Percentiles rank a stretch among this genome's conserved stretches.
Conservation (phyloP, 2,329 filamentous ascomycete genomes). For the Ophiobolus disseminans region DNA sequence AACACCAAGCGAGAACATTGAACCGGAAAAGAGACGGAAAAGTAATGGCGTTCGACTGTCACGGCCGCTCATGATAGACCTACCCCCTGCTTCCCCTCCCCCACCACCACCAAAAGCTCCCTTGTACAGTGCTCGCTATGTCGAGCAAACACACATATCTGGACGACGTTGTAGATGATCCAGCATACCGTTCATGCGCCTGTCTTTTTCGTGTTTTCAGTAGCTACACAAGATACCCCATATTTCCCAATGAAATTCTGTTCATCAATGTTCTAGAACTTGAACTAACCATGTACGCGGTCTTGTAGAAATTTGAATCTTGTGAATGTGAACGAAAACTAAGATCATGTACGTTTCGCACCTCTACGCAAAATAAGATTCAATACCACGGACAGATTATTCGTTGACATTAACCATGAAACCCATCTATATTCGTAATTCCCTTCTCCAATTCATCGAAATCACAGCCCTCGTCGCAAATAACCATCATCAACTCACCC, state of each 20-base stretch:
- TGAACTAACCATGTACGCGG: too few species aligned
- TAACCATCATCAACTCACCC: too few species aligned
- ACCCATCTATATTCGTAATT: too few species aligned
- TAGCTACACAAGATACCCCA: slow-evolving; percentile 41
- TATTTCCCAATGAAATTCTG: slow-evolving; percentile 31
- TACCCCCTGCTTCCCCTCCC: slow-evolving; percentile 9
- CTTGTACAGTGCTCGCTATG: slow-evolving; percentile 36
- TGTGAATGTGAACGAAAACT: too few species aligned
- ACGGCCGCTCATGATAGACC: slow-evolving; percentile 2
- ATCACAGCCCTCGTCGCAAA: too few species aligned
- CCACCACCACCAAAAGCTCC: slow-evolving; percentile 18
- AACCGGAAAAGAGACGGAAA: slow-evolving; percentile 32
- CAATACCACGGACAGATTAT: too few species aligned
- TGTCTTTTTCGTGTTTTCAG: slow-evolving; percentile 17
- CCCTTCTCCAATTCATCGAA: too few species aligned
- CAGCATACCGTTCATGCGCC: slow-evolving; percentile 7
- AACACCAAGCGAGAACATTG: slow-evolving; percentile 26
- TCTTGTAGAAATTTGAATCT: too few species aligned
- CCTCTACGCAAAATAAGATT: too few species aligned
- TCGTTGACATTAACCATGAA: too few species aligned
- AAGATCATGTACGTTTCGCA: too few species aligned
- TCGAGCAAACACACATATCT: slow-evolving; percentile 21
- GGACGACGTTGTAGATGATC: slow-evolving; percentile 3
- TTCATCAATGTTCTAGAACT: background rate
- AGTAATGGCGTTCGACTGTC: slow-evolving; percentile 6